These are phyloP conservation scores for Artomyces pyxidatus DNA, from an alignment of 768 basidiomycete species.

Conservation along the genomic window DNA sequence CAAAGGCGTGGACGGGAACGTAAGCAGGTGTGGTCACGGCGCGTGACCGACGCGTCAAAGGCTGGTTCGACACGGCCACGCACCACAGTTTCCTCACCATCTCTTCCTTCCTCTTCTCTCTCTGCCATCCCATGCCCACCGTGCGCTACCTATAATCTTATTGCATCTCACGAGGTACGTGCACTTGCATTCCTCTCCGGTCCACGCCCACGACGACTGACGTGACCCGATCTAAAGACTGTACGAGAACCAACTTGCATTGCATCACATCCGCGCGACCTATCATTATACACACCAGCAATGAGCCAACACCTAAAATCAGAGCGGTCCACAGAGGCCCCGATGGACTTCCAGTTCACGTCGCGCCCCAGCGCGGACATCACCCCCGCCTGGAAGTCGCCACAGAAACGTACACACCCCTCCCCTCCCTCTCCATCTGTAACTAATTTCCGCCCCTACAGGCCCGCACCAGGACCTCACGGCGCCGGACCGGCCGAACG, in stretches of 20 bases:
- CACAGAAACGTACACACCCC: constrained; percentile 56
- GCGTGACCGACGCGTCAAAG: constrained; percentile 12
- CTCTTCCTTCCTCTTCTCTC: background rate
- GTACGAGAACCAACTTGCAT: background rate
- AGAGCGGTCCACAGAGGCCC: constrained; percentile 65
- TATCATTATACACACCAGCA: background rate
- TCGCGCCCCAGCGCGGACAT: constrained; percentile 44
- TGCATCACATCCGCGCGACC: background rate
- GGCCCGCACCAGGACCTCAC: constrained; percentile 35
- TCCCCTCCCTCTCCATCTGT: constrained; percentile 19
- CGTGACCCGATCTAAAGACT: no score
- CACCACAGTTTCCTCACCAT: background rate
- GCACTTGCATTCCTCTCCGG: background rate
- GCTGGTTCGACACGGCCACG: no score
- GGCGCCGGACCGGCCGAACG: constrained; percentile 25
- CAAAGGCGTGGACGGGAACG: background rate
- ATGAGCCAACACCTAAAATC: constrained; percentile 9
- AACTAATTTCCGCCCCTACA: constrained; percentile 32
- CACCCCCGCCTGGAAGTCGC: constrained; percentile 58
- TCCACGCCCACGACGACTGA: no score
- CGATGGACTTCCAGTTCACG: constrained; percentile 88
- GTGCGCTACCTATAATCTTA: background rate
- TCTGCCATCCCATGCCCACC: background rate
- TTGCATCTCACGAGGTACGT: background rate
- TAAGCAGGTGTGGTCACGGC: background rate